A percentile compares a stretch with the other conserved stretches of the same genome.
Conservation (phyloP, 805 yeast genomes). For the Ogataea methanolica region DNA sequence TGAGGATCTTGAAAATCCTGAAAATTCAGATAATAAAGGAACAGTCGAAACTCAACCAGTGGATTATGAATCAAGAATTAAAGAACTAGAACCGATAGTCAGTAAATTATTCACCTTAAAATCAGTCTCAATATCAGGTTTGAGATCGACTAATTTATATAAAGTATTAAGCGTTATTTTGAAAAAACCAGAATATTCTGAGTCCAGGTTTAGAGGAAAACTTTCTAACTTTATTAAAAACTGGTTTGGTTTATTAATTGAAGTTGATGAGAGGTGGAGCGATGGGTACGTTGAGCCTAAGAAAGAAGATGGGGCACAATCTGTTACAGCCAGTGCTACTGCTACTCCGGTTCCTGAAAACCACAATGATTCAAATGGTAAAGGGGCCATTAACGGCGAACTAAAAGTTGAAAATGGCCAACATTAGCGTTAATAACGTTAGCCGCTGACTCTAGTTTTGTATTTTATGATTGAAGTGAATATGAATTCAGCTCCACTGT, state of each 20-base stretch:
- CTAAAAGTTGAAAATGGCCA: too few relatives aligned
- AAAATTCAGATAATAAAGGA: neutral
- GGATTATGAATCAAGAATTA: conserved; percentile 18
- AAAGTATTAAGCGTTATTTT: conserved; percentile 30
- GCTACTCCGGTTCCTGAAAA: neutral
- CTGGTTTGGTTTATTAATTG: conserved; percentile 26
- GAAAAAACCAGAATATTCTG: conserved; percentile 32
- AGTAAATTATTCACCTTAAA: conserved; percentile 18
- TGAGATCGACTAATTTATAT: conserved; percentile 28
- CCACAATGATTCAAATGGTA: neutral
- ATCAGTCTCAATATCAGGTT: conserved; percentile 26
- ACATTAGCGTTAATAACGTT: too few relatives aligned
- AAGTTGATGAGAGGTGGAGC: conserved; percentile 25
- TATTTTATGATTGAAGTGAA: too few relatives aligned
- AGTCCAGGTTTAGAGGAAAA: conserved; percentile 13
- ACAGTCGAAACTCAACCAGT: conserved; percentile 6
- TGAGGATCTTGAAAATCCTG: neutral
- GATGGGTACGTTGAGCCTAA: conserved; percentile 22
- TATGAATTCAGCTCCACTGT: too few relatives aligned
- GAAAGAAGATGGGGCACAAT: conserved; percentile 10
- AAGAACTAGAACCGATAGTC: conserved; percentile 20
- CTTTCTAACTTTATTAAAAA: conserved; percentile 17
- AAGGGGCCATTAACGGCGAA: too few relatives aligned
- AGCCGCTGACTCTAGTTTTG: too few relatives aligned
- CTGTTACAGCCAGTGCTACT: conserved; percentile 3